Percentiles rank a stretch among this genome's conserved stretches.
These are phyloP conservation scores for Exophiala oligosperma DNA, from an alignment of 2,329 filamentous ascomycete species.

Conservation along the genomic window DNA sequence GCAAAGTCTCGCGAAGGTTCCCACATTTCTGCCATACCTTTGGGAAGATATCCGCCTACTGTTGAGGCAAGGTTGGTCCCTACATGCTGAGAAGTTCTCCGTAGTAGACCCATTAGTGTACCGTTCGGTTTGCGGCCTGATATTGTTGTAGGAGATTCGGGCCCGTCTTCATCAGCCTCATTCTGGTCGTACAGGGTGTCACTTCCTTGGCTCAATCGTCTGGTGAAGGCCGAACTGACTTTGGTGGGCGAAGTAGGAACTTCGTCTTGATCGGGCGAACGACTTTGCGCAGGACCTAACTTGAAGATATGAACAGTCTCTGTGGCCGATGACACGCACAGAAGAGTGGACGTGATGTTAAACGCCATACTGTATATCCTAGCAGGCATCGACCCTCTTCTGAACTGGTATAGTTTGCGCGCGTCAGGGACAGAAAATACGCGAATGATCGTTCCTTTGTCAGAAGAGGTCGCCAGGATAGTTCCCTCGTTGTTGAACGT, in stretches of 20 bases:
- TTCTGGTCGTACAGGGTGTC: constrained; percentile 40
- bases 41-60: constrained; percentile 87
- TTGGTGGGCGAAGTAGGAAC: constrained; percentile 25
- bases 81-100: constrained; percentile 93
- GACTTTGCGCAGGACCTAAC: constrained; percentile 48
- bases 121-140: constrained; percentile 59
- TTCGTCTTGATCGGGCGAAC: constrained; percentile 12
- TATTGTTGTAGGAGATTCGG: constrained; percentile 35
- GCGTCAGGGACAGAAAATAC: constrained; percentile 91
- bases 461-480: constrained; percentile 87
- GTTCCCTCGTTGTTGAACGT: constrained; percentile 91
- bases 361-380: constrained; percentile 99
- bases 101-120: constrained; percentile 83
- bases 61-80: constrained; percentile 84
- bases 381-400: constrained; percentile 90
- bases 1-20: constrained; percentile 94
- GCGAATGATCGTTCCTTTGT: constrained; percentile 95
- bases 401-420: constrained; percentile 93
- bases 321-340: constrained; percentile 93
- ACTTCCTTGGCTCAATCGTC: constrained; percentile 28
- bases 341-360: constrained; percentile 86
- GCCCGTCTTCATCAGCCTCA: constrained; percentile 33
- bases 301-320: constrained; percentile 98
- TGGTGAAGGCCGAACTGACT: constrained; percentile 12
- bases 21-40: constrained; percentile 96